These are phyloP conservation scores for Bruguiera sexangula DNA, from an alignment of 345 rosid genomes.

Conservation along the genomic window DNA sequence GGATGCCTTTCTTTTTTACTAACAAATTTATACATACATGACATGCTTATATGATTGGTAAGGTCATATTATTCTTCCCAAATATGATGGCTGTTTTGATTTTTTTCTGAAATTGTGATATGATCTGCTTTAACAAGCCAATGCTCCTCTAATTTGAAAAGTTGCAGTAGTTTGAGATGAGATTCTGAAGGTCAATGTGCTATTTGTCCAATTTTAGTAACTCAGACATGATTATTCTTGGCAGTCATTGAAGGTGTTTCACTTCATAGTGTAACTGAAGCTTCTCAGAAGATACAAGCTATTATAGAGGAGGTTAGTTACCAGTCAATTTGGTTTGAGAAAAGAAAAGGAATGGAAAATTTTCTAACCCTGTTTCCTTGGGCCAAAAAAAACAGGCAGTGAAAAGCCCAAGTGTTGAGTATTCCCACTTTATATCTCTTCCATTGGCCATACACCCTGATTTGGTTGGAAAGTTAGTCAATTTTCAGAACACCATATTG, in stretches of 20 bases:
- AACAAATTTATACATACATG: not conserved
- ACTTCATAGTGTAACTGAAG: conserved; percentile 51
- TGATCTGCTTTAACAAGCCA: not conserved
- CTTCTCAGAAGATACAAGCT: conserved; percentile 56
- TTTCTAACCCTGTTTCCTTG: not conserved
- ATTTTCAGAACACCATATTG: conserved; percentile 66
- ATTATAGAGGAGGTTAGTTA: conserved; percentile 62
- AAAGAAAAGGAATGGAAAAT: not conserved
- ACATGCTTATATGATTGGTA: not conserved
- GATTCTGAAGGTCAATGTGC: not conserved
- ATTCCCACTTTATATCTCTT: conserved; percentile 87
- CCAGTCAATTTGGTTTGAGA: conserved; percentile 6
- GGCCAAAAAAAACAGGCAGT: conserved; percentile 47
- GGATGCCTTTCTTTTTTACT: no score
- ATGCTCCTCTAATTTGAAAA: conserved; percentile 3
- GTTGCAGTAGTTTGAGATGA: conserved; percentile 1
- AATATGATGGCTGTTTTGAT: not conserved
- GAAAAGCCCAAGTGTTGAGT: conserved; percentile 56
- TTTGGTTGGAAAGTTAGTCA: conserved; percentile 68
- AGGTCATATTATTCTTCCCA: not conserved
- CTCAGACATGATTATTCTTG: conserved; percentile 15
- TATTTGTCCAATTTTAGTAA: conserved; percentile 2
- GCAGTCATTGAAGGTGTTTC: conserved; percentile 80
- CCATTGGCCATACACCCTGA: conserved; percentile 80
- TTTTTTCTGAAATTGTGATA: not conserved